These are phyloP conservation scores for Colletotrichum somersetense DNA, from an alignment of 2,329 filamentous ascomycete genomes.

Conservation along the genomic window DNA sequence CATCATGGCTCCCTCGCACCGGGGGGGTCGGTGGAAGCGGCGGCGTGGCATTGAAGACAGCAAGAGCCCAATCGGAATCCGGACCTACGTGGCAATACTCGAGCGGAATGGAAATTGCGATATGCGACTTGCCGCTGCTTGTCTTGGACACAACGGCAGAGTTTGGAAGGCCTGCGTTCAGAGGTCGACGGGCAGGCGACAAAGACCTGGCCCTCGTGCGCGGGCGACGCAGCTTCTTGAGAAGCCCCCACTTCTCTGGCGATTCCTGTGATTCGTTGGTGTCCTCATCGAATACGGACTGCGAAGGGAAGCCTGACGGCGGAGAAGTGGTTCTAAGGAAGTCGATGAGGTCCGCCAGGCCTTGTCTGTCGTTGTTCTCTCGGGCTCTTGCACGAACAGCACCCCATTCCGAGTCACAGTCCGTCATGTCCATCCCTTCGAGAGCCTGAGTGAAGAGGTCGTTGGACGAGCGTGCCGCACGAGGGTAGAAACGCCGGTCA, in stretches of 20 bases:
- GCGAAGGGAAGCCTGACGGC: conserved; percentile 29
- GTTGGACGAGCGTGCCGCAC: conserved; percentile 39
- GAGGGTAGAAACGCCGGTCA: conserved; percentile 31
- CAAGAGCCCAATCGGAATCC: conserved; percentile 41
- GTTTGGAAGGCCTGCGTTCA: conserved; percentile 60
- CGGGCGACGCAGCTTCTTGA: conserved; percentile 51
- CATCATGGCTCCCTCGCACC: conserved; percentile 16
- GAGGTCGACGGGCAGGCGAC: conserved; percentile 33
- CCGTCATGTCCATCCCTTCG: conserved; percentile 17
- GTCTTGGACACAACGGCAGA: conserved; percentile 68
- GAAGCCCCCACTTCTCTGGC: conserved; percentile 56
- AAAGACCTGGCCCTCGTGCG: conserved; percentile 46
- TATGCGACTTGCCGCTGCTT: conserved; percentile 66
- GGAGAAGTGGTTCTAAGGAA: conserved; percentile 38
- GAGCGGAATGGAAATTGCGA: conserved; percentile 71
- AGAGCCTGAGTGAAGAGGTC: conserved; percentile 37
- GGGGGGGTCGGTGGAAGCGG: conserved; percentile 43
- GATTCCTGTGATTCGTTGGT: conserved; percentile 45
- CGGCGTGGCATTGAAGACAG: conserved; percentile 43
- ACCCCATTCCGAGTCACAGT: conserved; percentile 35
- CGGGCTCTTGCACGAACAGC: conserved; percentile 39
- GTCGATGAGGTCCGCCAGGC: conserved; percentile 41
- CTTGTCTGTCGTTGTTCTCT: conserved; percentile 37
- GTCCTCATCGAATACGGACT: conserved; percentile 46
- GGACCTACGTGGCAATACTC: conserved; percentile 60